Evolutionary conservation across 345 rosid genomes (phyloP).

Genomic region (Hibiscus tridactylites): DNA sequence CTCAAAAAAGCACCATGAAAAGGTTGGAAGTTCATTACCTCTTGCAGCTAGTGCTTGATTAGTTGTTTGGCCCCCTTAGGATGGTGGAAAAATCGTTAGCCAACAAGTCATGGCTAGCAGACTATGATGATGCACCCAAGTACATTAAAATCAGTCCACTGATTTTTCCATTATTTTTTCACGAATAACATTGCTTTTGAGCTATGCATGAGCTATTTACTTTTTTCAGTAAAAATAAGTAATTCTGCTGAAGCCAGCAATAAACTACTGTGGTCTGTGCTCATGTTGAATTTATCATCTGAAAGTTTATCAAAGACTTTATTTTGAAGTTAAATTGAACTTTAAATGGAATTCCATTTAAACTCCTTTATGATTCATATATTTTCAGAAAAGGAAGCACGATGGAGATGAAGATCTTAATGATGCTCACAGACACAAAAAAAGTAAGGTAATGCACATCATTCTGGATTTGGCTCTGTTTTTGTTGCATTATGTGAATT

Average conservation of each 20-base stretch:
- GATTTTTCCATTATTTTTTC: neutral
- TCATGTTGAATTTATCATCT: neutral
- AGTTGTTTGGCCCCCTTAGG: neutral
- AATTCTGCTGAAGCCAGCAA: neutral
- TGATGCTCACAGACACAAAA: slow-evolving; percentile 79
- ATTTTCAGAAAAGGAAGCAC: slow-evolving; percentile 88
- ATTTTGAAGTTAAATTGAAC: neutral
- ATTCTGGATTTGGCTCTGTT: neutral
- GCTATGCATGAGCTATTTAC: neutral
- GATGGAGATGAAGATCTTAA: slow-evolving; percentile 86
- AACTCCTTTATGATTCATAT: slow-evolving; percentile 5
- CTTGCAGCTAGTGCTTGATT: slow-evolving; percentile 2
- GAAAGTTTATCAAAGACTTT: neutral
- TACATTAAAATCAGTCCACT: neutral
- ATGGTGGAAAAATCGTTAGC: neutral
- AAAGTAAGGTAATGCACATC: slow-evolving; percentile 66
- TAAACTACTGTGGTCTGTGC: neutral
- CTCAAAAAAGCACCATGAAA: slow-evolving; percentile 78
- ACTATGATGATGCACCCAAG: neutral
- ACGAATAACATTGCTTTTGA: neutral
- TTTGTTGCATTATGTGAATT: neutral
- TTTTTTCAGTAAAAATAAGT: neutral
- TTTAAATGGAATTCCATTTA: neutral
- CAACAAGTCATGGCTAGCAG: neutral
- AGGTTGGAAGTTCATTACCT: slow-evolving; percentile 38